These are phyloP conservation scores for Corylus americana DNA, from an alignment of 306 rosid species.

Conservation along the genomic window DNA sequence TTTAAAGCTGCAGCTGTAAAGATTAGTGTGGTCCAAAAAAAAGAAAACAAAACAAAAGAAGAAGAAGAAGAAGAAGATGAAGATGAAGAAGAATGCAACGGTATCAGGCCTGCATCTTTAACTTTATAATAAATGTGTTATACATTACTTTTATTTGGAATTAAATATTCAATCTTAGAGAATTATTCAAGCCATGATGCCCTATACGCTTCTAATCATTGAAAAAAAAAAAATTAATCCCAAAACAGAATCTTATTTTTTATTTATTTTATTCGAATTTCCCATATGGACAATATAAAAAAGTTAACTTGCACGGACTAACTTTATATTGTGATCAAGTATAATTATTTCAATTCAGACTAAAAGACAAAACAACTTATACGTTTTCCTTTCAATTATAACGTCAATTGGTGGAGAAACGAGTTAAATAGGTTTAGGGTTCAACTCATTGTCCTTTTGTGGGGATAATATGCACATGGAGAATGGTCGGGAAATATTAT, in stretches of 20 bases:
- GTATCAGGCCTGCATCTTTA: not conserved
- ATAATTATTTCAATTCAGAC: not conserved
- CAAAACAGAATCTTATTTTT: slow-evolving; percentile 4
- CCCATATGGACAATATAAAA: not conserved
- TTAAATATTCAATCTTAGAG: not conserved
- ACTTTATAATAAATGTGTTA: not conserved
- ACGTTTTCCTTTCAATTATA: not conserved
- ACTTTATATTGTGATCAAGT: not conserved
- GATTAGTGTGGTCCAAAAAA: not conserved
- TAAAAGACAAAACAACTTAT: not conserved
- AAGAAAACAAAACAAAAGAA: slow-evolving; percentile 7
- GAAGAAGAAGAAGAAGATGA: not conserved
- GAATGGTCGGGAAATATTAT: not conserved
- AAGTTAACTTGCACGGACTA: slow-evolving; percentile 5
- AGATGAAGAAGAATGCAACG: not conserved
- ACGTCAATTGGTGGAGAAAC: not conserved
- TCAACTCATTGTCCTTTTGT: not conserved
- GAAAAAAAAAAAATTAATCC: not conserved
- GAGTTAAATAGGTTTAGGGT: slow-evolving; percentile 1
- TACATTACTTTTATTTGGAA: not conserved
- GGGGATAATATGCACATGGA: slow-evolving; percentile 12
- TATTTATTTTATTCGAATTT: not conserved
- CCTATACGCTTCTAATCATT: slow-evolving; percentile 3
- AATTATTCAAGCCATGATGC: not conserved
- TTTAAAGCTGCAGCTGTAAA: slow-evolving; percentile 1